Evolutionary conservation across 768 basidiomycete species (phyloP), one percentile per base, ranked within the genome.

Genomic region (Pleurotus salmoneostramineus): DNA sequence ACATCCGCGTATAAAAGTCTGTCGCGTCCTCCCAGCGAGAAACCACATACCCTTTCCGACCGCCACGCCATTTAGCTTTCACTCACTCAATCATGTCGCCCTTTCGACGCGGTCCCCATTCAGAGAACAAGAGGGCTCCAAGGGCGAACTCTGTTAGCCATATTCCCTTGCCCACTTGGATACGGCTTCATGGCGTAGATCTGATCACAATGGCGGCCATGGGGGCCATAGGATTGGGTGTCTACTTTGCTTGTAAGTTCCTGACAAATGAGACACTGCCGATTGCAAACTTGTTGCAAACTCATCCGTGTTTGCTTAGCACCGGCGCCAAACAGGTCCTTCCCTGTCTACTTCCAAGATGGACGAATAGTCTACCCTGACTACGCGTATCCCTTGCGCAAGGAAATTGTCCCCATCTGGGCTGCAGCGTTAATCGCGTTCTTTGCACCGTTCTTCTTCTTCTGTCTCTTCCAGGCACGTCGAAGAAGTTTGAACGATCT

Each of bases 201-300:
- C 62, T 84, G 10, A 69, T 84, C 31, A 82, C 82, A 1, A 81
- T 85, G 82, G 77, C 75, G 0, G 64, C 78, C n/a, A 80, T 83
- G 74, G 82, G 81, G n/a, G 76, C 75, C n/a, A 56, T 76, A 52
- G 80, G 77, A 0, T 66, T 84, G 12, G 83, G 83, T 14, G 75
- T 83, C 3, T 82, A 84, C 64, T 73, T 77, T 62, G 82, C 81
- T 51, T 63, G 75, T 75, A 65, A 54, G 69, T 66, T n/a, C 40
- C 51, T 10, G 10, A 33, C 21, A 32, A 32, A 17, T 21, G 3
- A 15, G 12, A 7, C 8, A 45, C 4, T 49, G 51, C 8, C 27
- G 5, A 31, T 56, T 45, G 14, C 31, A 59, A 7, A 42, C 37
- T 40, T 31, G 15, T 6, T 40, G 6, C 37, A 8, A 1, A 40